These are phyloP conservation scores for Sporisorium sorghi DNA, from an alignment of 1,284 basidiomycete species.

Conservation along the genomic window DNA sequence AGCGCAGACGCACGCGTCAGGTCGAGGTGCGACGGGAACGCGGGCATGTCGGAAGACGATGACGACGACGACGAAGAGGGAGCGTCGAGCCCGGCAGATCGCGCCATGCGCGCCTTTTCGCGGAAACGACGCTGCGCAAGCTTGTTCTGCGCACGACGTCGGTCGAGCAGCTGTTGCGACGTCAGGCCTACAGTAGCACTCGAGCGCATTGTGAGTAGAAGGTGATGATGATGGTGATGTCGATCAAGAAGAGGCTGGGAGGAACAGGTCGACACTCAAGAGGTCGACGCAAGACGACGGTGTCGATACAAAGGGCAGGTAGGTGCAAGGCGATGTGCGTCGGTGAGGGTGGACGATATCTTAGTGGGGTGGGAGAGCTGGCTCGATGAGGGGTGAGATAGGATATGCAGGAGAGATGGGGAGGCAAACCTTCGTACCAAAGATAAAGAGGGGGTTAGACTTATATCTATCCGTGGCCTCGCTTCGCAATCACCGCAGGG, in stretches of 20 bases:
- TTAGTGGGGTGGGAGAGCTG: background rate
- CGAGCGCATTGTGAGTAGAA: conserved; percentile 36
- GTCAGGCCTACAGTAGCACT: conserved; percentile 41
- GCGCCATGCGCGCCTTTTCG: conserved; percentile 38
- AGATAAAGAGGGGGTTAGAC: background rate
- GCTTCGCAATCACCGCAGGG: background rate
- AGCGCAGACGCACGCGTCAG: conserved; percentile 4
- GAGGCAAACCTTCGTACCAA: too few relatives aligned
- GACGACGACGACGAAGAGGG: conserved; percentile 10
- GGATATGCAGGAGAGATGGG: too few relatives aligned
- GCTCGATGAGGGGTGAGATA: background rate
- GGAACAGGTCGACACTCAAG: too few relatives aligned
- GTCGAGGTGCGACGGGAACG: conserved; percentile 23
- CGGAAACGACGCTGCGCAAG: conserved; percentile 48
- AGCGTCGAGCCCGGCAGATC: too few relatives aligned
- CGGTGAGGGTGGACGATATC: background rate
- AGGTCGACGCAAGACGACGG: background rate
- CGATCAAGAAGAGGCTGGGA: too few relatives aligned
- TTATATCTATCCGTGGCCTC: background rate
- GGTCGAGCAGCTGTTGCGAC: conserved; percentile 49
- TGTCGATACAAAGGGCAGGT: background rate
- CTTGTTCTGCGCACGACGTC: conserved; percentile 54
- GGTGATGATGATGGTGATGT: too few relatives aligned
- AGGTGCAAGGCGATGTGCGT: background rate
- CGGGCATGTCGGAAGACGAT: conserved; percentile 4